Percentiles rank a stretch among this genome's conserved stretches.
These are phyloP conservation scores for Chaetomium cochliodes DNA, from an alignment of 495 filamentous ascomycete genomes.

Conservation along the genomic window DNA sequence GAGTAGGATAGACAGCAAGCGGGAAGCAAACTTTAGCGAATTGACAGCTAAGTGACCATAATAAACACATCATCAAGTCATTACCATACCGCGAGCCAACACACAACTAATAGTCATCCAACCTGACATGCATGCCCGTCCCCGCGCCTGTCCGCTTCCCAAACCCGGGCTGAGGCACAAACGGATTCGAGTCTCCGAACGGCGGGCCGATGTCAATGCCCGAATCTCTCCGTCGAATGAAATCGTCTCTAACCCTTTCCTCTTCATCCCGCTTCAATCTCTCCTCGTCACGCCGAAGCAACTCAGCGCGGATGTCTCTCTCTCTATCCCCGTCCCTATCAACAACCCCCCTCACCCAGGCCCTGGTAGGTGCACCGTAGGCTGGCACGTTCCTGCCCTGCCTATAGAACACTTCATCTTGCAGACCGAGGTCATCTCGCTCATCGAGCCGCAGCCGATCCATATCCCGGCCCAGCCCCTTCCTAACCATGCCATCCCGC, in stretches of 20 bases:
- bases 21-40: background rate
- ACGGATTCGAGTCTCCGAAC: conserved; percentile 15
- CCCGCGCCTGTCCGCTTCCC: background rate
- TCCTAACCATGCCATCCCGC: background rate
- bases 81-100: background rate
- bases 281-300: background rate
- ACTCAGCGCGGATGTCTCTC: background rate
- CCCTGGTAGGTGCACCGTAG: too few species aligned
- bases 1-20: background rate
- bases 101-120: background rate
- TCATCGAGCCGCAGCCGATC: background rate
- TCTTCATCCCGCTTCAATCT: conserved; percentile 9
- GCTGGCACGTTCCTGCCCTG: background rate
- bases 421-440: background rate
- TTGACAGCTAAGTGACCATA: background rate
- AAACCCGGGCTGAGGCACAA: background rate
- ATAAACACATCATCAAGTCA: conserved; percentile 7
- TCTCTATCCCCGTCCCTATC: background rate
- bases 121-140: background rate
- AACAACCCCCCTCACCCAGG: background rate
- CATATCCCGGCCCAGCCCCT: conserved; percentile 3
- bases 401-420: too few species aligned
- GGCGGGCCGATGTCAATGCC: conserved; percentile 5
- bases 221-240: conserved; percentile 5
- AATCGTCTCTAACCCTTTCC: background rate